Base-by-base conservation (phyloP, 139 green algal species). In the Picochlorum sp. region DNA sequence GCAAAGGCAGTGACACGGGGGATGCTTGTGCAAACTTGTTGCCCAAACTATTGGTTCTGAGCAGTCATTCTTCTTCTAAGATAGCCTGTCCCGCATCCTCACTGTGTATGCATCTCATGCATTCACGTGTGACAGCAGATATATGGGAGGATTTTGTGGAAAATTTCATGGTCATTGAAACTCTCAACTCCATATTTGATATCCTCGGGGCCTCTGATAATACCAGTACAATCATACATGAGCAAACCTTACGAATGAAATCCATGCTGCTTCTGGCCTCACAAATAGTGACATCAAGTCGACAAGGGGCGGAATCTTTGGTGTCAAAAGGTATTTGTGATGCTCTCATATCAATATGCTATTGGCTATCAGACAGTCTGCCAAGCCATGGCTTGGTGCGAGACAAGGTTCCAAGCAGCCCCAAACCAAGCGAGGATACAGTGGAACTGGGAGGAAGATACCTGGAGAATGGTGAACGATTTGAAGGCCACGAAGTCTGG, bases 401-500 rank as follows among this genome's bases (percentile, higher is more conserved):
- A 23, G 47, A 54, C 6, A 26, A 54, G n/a, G 10, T 26, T 20
- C 15, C 16, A 54, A 54, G 47, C 18, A 54, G 47, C 16, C 6
- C 7, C 16, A 20, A 54, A 8, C 47, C 47, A 26, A 54, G 18
- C 47, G 11, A 54, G 7, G 47, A 20, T 54, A 54, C n/a, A 54
- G 15, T 54, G 7, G 47, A 54, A 26, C 47, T 54, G n/a, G 16
- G 18, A 26, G 47, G 47, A 21, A 9, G 47, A 13, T 54, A 54
- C 47, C 4, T 21, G 11, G 16, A 20, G 10, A 9, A 54, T 20
- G n/a, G 47, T 20, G n/a, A 20, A 54, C 8, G 47, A 9, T 54
- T 54, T 13, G 47, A 55, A 45, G 54, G 4, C 18, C 73, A 79
- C 52, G 45, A 58, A 63, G 63, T 78, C 14, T 79, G 73, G 73